Evolutionary conservation across 2,329 filamentous ascomycete genomes (phyloP).

Genomic region (Aspergillus neoniger): DNA sequence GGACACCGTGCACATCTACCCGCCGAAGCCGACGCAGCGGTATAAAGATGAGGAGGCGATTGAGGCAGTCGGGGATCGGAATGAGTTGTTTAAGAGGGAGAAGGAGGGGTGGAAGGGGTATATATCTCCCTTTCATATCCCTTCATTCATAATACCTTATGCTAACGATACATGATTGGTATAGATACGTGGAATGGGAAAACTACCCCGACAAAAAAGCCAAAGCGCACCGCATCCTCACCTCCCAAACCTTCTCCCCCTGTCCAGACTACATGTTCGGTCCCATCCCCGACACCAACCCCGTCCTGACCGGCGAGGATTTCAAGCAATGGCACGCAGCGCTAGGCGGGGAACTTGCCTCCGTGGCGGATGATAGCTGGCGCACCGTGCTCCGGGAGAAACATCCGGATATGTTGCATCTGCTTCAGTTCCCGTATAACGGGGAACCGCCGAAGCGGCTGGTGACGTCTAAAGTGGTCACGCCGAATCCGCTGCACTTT

Average conservation of each 20-base stretch:
- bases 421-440: constrained; percentile 66
- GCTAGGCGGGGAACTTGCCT: constrained; percentile 48
- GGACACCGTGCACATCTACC: constrained; percentile 34
- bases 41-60: constrained; percentile 41
- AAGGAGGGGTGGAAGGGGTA: constrained; percentile 51
- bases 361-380: constrained; percentile 62
- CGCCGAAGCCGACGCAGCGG: background rate
- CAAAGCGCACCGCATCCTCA: constrained; percentile 58
- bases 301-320: constrained; percentile 56
- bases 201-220: constrained; percentile 68
- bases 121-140: background rate
- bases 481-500: constrained; percentile 64
- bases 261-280: constrained; percentile 59
- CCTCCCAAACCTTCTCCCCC: constrained; percentile 53
- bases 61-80: constrained; percentile 42
- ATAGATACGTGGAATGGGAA: constrained; percentile 69
- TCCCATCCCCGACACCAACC: constrained; percentile 59
- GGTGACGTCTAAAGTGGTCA: constrained; percentile 58
- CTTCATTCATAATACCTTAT: background rate
- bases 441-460: constrained; percentile 63
- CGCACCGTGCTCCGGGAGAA: constrained; percentile 59
- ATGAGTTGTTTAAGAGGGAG: constrained; percentile 47
- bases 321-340: constrained; percentile 64
- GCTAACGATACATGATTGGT: background rate
- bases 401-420: constrained; percentile 61